A percentile compares a stretch with the other conserved stretches of the same genome.
Conservation (phyloP, 805 yeast genomes). For the Ogataea populi-albae region DNA sequence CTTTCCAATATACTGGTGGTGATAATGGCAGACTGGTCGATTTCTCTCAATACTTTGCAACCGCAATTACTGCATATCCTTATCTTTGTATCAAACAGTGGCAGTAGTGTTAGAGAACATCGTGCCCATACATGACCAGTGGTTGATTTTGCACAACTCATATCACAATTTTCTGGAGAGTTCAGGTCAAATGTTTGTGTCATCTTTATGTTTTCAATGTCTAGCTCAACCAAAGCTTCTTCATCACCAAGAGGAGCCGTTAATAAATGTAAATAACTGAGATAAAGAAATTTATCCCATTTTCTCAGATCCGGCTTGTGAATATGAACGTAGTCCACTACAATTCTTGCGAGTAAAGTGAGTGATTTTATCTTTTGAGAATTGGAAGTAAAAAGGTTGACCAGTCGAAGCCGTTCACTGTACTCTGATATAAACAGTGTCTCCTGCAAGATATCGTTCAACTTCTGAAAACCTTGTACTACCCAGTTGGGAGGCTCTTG, state of each 20-base stretch:
- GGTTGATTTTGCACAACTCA: conserved; percentile 14
- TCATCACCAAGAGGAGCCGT: not conserved
- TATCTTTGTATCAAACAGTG: conserved; percentile 33
- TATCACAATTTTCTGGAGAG: conserved; percentile 3
- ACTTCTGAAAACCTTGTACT: conserved; percentile 1
- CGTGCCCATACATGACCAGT: conserved; percentile 36
- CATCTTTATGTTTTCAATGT: conserved; percentile 12
- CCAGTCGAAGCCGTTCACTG: conserved; percentile 9
- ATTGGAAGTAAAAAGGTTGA: conserved; percentile 4
- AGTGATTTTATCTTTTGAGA: conserved; percentile 3
- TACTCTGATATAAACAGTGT: conserved; percentile 9
- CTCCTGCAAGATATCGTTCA: conserved; percentile 6
- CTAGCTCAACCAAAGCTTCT: conserved; percentile 3
- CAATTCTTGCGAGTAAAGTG: conserved; percentile 10
- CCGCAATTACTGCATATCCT: conserved; percentile 36
- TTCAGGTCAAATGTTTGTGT: conserved; percentile 12
- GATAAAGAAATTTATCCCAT: conserved; percentile 13
- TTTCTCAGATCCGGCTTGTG: conserved; percentile 3
- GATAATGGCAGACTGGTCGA: conserved; percentile 7
- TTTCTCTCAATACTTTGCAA: conserved; percentile 20
- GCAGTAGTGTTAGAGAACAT: conserved; percentile 37
- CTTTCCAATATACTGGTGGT: conserved; percentile 16
- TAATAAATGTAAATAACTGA: conserved; percentile 10
- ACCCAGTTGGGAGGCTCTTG: not conserved
- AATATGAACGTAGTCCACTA: conserved; percentile 10